Base-by-base conservation (phyloP, 179 eudicot genomes). In the Camellia oleifera region DNA sequence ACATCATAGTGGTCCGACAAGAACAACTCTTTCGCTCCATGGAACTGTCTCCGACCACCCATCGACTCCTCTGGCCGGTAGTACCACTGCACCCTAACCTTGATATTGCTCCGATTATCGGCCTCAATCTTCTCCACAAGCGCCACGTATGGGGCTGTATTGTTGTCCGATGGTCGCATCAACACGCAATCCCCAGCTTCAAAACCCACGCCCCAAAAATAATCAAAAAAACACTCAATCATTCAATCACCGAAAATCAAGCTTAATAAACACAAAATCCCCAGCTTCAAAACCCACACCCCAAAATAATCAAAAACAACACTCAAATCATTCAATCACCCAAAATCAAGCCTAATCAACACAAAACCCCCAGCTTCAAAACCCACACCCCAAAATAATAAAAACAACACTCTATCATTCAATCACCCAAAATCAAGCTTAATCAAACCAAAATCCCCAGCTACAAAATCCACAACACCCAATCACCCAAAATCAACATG, bases 41-140 rank as follows among this genome's bases (percentile, higher is more conserved):
- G 89, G 79, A 87, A 87, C 77, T 81, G 88, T 48, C 87, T 81
- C 42, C 89, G 69, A 40, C 89, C 89, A 52, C 88, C 88, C 13
- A 53, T 64, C 3, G 89, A 83, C 76, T 85, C 89, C 83, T 85
- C 89, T 1, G 89, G 88, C 80, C 89, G 63, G 61, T 85, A 85
- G 64, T 81, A 85, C 86, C 86, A 84, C 83, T 81, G 58, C 68
- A 84, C 86, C 57, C 69, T 48, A 3, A 84, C 86, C 52, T 72
- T 81, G 18, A 74, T 71, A 57, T 77, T 83, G 81, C 77, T 83
- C 32, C 81, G 70, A 18, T 14, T 54, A 69, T 83, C 88, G 0
- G 83, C 78, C 62, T 83, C 89, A 0, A 87, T 78, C 63, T 79
- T 85, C 63, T 87, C 89, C 45, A 87, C 79, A 3, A 61, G 86